phyloP scores from a whole-genome alignment of 352 stramenopile species.

The Pythium volutum region DNA sequence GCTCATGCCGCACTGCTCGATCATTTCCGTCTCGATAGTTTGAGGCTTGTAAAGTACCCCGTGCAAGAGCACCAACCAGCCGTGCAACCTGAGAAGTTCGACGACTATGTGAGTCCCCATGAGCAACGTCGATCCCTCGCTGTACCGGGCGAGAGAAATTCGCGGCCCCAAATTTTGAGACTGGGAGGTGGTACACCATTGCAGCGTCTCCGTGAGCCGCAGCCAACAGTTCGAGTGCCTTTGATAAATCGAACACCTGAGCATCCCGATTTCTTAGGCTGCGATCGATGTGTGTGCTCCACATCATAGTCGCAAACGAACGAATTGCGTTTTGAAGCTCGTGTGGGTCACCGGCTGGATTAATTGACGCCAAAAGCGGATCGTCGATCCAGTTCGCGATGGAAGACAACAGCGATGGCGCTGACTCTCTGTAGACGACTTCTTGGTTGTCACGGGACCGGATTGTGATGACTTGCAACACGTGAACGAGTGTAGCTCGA shows the following conservation, averaged over 20 bases:
- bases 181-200: conserved; percentile 8
- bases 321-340: conserved; percentile 1
- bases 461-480: conserved; percentile 29
- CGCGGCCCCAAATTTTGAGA: conserved; percentile 2
- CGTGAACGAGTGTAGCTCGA: conserved; percentile 31
- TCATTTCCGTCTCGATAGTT: background rate
- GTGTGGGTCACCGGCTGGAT: background rate
- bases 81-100: background rate
- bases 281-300: conserved; percentile 6
- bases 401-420: conserved; percentile 34
- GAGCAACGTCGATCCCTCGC: background rate
- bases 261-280: background rate
- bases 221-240: conserved; percentile 18
- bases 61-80: conserved; percentile 1
- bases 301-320: conserved; percentile 4
- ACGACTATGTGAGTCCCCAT: background rate
- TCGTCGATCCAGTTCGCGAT: conserved; percentile 31
- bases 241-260: background rate
- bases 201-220: conserved; percentile 2
- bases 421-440: conserved; percentile 33
- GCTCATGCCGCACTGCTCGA: background rate
- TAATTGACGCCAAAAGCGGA: conserved; percentile 10
- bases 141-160: background rate
- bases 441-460: conserved; percentile 29
- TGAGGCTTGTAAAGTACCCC: conserved; percentile 2